Base-by-base conservation (phyloP, 305 asterid species). In the Caryopteris hybrid region DNA sequence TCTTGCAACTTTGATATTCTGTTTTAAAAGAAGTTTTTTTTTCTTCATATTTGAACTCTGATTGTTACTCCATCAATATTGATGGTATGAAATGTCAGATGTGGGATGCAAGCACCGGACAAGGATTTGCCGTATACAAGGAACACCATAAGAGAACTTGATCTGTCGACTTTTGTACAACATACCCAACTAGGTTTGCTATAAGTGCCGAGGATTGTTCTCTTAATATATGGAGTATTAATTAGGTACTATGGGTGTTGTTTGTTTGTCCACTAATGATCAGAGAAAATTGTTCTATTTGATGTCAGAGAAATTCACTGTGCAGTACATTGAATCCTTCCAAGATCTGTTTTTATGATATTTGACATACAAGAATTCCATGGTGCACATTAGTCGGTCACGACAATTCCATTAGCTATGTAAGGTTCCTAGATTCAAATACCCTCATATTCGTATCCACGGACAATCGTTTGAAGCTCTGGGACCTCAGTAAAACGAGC, bases 151-250 rank as follows among this genome's bases (percentile, higher is more conserved):
- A 74, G 60, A 81, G 85, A 66, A 81, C 95, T 41, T 88, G 97
- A 94, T 81, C 91, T 5, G 91, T 90, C 38, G 85, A 90, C 64
- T 84, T 86, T 66, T 90, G 87, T 73, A 72, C 5, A 42, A 66
- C 69, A n/a, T 86, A 88, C 48, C 95, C 95, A 10, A 75, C 64
- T 36, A 81, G 60, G 52, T 79, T 89, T 65, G 93, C 85, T 66
- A 87, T 87, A 67, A 91, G 91, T 33, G 71, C 95, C 70, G 95
- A 89, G 22, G 96, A 89, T 72, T 80, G 87, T 68, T 75, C 78
- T 46, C 79, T 85, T 42, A 87, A 79, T 76, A 36, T 85, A 74
- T 89, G 96, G 96, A 85, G 63, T 76, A 76, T 77, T 72, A 78
- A 77, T 46, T 85, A 88, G 83, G 96, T 31, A 31, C n/a, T n/a